Base-by-base conservation (phyloP, 768 basidiomycete species). In the Rhodotorula graminis region DNA sequence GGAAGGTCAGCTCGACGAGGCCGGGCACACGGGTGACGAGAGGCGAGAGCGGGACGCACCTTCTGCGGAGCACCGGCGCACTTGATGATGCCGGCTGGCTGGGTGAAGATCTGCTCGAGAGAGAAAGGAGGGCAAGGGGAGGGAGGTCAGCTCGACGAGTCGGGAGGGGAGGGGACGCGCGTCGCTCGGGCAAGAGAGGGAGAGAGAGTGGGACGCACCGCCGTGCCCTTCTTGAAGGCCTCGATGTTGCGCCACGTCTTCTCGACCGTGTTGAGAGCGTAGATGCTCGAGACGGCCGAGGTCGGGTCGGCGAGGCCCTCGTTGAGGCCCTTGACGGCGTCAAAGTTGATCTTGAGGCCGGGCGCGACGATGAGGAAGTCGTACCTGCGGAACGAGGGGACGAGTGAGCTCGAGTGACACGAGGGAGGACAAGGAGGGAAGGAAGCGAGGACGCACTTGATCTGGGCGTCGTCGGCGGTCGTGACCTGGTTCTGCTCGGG, bases 51-150 rank as follows among this genome's bases (percentile, higher is more conserved):
- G 27, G 49, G 14, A 69, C 80, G 75, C 77, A 90, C 91, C 90
- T 83, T 92, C 89, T 77, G 80, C 27, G 80, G 80, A 27, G 79
- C 82, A 42, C 83, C 83, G 16, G 93, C 90, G 80, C 94, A 98
- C 81, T 99, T 99, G 79, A 99, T 86, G 37, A 92, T 82, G 25
- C 94, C 93, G 23, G 89, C 87, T 49, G 94, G 95, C 78, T 98
- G 95, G 0, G 94, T 97, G 83, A 98, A 99, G 76, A 98, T 85
- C 64, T 61, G 44, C 60, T 10, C 40, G 40, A 23, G 33, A 10
- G 15, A 58, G 47, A 12, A 33, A n/a, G n/a, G 31, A 23, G 37
- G 21, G 25, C 1, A 7, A 14, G 15, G 37, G 21, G 25, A 3
- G 18, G 29, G 29, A 56, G 55, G 55, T 56, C 29, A 56, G 55